Percentiles rank a stretch among this genome's conserved stretches.
Conservation (phyloP, 2,329 filamentous ascomycete species). For the Calonectria henricotiae region DNA sequence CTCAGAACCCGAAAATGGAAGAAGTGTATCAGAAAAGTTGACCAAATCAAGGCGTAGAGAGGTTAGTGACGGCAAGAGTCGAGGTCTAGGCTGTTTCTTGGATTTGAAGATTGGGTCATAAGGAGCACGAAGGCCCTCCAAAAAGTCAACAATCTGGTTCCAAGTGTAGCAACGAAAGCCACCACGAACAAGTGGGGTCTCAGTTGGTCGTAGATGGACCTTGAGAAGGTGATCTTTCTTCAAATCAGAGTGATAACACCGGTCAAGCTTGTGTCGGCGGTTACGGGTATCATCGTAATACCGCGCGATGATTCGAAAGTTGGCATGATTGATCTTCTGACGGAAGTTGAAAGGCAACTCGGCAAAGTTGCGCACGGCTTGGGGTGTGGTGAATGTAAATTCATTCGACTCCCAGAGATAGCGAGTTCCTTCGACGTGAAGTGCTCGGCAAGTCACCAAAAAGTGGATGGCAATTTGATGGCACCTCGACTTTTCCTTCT, state of each 20-base stretch:
- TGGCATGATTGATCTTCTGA: constrained; percentile 64
- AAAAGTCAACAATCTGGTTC: constrained; percentile 70
- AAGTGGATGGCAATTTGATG: constrained; percentile 71
- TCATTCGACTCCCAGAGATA: constrained; percentile 69
- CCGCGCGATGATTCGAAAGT: constrained; percentile 69
- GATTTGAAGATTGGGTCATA: constrained; percentile 62
- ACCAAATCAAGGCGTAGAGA: constrained; percentile 70
- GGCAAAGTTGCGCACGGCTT: constrained; percentile 66
- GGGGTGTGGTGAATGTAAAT: constrained; percentile 71
- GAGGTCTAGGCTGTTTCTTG: constrained; percentile 58
- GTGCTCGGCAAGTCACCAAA: constrained; percentile 68
- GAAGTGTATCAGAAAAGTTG: constrained; percentile 67
- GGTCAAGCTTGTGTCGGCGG: constrained; percentile 62
- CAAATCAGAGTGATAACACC: constrained; percentile 63
- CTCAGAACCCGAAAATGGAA: constrained; percentile 64
- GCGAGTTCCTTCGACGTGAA: constrained; percentile 66
- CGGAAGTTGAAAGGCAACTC: constrained; percentile 64
- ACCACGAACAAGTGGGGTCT: constrained; percentile 65
- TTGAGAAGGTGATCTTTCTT: constrained; percentile 62
- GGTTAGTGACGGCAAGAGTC: constrained; percentile 66
- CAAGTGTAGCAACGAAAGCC: constrained; percentile 72
- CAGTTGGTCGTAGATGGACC: constrained; percentile 63
- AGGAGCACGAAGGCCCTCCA: constrained; percentile 68
- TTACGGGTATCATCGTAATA: constrained; percentile 69
- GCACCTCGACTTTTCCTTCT: constrained; percentile 61